A percentile compares a stretch with the other conserved stretches of the same genome.
Conservation (phyloP, 176 grass and related monocot species). For the Rhynchospora breviuscula region DNA sequence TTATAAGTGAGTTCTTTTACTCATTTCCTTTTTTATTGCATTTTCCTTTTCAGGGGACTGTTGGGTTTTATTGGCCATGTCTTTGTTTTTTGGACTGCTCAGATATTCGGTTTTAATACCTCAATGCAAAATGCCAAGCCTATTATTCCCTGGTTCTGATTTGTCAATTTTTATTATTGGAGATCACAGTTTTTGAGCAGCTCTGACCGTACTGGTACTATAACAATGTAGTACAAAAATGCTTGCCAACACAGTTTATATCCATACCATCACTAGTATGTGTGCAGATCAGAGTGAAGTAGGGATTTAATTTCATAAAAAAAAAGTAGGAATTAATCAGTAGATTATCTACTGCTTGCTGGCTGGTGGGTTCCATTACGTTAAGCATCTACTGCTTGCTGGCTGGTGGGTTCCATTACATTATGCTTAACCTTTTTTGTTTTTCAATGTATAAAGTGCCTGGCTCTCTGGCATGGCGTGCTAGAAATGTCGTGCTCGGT, state of each 20-base stretch:
- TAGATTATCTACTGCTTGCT: not conserved
- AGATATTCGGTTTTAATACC: not conserved
- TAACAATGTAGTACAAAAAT: not conserved
- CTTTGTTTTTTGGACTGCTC: not conserved
- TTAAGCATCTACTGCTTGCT: not conserved
- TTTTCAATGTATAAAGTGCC: conserved; percentile 42
- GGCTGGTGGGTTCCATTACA: not conserved
- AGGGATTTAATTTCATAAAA: not conserved
- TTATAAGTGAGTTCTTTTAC: conserved; percentile 47
- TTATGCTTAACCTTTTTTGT: conserved; percentile 8
- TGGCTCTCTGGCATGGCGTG: conserved; percentile 73
- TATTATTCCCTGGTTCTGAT: not conserved
- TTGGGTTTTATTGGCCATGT: not conserved
- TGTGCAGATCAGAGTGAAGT: not conserved
- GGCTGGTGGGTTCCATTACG: not conserved
- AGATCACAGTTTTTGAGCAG: not conserved
- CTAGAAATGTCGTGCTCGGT: conserved; percentile 76
- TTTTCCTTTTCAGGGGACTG: not conserved
- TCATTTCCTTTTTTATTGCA: not conserved
- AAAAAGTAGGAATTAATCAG: not conserved
- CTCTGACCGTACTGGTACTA: not conserved
- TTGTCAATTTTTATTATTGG: not conserved
- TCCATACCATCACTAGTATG: not conserved
- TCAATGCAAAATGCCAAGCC: not conserved
- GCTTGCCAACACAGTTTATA: not conserved